Percentiles rank a stretch among this genome's conserved stretches.
These are phyloP conservation scores for Puccinia polysora DNA, from an alignment of 1,284 basidiomycete species.

Conservation along the genomic window DNA sequence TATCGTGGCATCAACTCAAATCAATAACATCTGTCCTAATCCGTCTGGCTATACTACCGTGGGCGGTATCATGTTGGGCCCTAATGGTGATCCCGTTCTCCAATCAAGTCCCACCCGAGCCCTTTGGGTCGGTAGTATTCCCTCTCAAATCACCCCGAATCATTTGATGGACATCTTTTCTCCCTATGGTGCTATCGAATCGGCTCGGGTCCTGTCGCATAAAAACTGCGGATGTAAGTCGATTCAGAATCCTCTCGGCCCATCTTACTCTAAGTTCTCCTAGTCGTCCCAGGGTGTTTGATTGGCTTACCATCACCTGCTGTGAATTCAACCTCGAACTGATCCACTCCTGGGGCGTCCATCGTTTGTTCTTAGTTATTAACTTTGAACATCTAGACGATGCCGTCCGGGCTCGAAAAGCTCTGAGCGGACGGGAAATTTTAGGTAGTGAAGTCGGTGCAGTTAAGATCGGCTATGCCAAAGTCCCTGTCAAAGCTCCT, in stretches of 20 bases:
- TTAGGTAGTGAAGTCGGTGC: slow-evolving; percentile 91
- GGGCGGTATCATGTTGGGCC: slow-evolving; percentile 19
- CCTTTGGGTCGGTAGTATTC: slow-evolving; percentile 92
- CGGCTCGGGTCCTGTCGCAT: slow-evolving; percentile 86
- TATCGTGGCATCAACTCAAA: slow-evolving; percentile 43
- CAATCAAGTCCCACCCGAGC: slow-evolving; percentile 76
- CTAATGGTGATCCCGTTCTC: slow-evolving; percentile 42
- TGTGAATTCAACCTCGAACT: no score
- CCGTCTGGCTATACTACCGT: slow-evolving; percentile 28
- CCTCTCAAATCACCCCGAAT: slow-evolving; percentile 82
- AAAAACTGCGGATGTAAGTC: slow-evolving; percentile 88
- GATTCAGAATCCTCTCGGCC: slow-evolving; percentile 5
- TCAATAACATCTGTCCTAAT: slow-evolving; percentile 31
- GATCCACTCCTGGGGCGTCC: no score
- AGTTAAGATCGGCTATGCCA: slow-evolving; percentile 92
- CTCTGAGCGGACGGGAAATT: slow-evolving; percentile 88
- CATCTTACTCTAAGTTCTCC: slow-evolving; percentile 18
- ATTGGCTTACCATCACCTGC: no score
- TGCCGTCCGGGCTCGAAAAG: slow-evolving; percentile 87
- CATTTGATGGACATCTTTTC: slow-evolving; percentile 84
- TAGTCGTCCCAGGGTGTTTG: no score
- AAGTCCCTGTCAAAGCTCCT: slow-evolving; percentile 72
- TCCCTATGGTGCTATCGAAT: slow-evolving; percentile 94
- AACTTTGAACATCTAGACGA: slow-evolving; percentile 97
- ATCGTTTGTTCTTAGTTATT: no score